Evolutionary conservation across 257 asterid species (phyloP).

Genomic region (Rhazya stricta): DNA sequence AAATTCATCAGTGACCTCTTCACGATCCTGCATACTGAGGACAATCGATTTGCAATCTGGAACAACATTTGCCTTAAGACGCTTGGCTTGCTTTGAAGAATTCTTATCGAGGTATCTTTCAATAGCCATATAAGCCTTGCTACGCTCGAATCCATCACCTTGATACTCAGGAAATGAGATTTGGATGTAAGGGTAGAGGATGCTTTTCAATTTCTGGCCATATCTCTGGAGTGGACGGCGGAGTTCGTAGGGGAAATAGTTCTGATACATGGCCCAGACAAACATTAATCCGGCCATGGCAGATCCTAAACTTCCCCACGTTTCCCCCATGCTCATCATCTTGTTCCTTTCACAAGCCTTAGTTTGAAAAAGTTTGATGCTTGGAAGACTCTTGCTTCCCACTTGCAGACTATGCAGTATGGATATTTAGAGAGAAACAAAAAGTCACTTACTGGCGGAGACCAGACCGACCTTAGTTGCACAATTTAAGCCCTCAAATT

Average conservation of each 20-base stretch:
- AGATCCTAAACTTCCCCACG: constrained; percentile 16
- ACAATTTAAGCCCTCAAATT: too few species aligned
- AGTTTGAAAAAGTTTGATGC: too few species aligned
- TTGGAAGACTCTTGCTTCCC: too few species aligned
- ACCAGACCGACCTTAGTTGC: too few species aligned
- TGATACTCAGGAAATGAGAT: constrained; percentile 22
- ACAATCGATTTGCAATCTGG: constrained; percentile 33
- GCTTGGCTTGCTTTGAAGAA: constrained; percentile 2
- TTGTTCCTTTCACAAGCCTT: not conserved
- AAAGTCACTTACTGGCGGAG: too few species aligned
- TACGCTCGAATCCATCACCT: constrained; percentile 12
- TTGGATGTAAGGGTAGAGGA: constrained; percentile 22
- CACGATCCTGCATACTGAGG: constrained; percentile 43
- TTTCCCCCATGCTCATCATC: constrained; percentile 19
- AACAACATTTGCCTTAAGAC: not conserved
- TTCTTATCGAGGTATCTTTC: constrained; percentile 9
- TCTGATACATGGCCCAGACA: constrained; percentile 18
- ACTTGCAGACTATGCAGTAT: too few species aligned
- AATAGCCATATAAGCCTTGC: constrained; percentile 10
- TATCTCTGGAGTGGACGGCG: not conserved
- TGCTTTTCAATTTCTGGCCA: not conserved
- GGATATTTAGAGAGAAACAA: too few species aligned
- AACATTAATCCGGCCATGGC: constrained; percentile 19
- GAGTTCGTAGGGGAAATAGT: constrained; percentile 20
- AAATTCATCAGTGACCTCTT: constrained; percentile 49